Evolutionary conservation across 2,329 filamentous ascomycete species (phyloP).

Genomic region (Beauveria scarabaeidicola): DNA sequence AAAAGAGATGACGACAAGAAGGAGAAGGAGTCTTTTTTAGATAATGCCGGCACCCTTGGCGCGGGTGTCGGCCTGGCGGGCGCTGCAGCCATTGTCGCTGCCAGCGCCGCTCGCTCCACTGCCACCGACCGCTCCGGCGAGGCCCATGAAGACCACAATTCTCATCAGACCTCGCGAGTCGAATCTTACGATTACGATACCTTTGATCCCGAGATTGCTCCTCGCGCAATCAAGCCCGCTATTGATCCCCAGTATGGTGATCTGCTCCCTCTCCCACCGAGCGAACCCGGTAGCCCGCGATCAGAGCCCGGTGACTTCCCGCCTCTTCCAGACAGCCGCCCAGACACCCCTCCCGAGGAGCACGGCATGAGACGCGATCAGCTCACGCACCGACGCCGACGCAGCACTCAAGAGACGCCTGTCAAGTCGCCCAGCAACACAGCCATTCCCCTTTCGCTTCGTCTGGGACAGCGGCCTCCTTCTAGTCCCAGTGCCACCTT

Average conservation of each 20-base stretch:
- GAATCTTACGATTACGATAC: constrained; percentile 21
- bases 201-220: constrained; percentile 50
- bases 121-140: constrained; percentile 21
- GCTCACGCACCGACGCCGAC: constrained; percentile 37
- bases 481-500: constrained; percentile 30
- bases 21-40: constrained; percentile 57
- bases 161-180: constrained; percentile 7
- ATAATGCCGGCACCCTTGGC: constrained; percentile 62
- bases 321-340: constrained; percentile 50
- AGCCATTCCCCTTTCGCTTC: constrained; percentile 48
- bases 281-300: constrained; percentile 42
- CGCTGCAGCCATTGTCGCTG: constrained; percentile 34
- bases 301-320: constrained; percentile 31
- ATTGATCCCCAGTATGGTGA: constrained; percentile 61
- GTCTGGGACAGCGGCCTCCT: constrained; percentile 40
- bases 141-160: constrained; percentile 16
- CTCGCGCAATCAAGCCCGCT: constrained; percentile 52
- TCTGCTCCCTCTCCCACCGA: constrained; percentile 55
- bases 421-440: constrained; percentile 46
- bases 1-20: constrained; percentile 29
- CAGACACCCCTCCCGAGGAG: constrained; percentile 46
- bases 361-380: constrained; percentile 32
- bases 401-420: constrained; percentile 39
- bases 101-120: constrained; percentile 29
- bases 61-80: constrained; percentile 57